Percentiles rank a stretch among this genome's conserved stretches.
Evolutionary conservation across 345 rosid genomes (phyloP).

Genomic region (Brassica juncea): DNA sequence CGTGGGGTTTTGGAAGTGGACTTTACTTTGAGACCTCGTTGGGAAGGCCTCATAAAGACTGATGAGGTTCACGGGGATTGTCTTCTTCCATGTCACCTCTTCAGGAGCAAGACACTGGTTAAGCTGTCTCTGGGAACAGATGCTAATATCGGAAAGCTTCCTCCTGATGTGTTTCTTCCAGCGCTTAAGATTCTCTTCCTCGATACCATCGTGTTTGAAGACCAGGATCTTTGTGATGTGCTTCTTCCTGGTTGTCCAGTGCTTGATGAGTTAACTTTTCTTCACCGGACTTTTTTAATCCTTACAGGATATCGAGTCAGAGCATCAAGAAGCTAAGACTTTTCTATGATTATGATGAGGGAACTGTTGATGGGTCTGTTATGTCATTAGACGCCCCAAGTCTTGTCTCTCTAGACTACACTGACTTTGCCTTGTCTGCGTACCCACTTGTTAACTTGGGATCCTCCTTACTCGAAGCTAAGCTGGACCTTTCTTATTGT

Average conservation of each 20-base stretch:
- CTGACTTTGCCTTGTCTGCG: background rate
- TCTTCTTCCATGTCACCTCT: background rate
- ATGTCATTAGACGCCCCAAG: background rate
- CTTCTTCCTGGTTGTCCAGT: slow-evolving; percentile 13
- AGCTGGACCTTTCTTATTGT: background rate
- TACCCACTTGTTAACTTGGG: slow-evolving; percentile 1
- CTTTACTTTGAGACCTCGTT: background rate
- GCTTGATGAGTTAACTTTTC: slow-evolving; percentile 13
- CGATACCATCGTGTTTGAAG: background rate
- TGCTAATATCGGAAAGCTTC: background rate
- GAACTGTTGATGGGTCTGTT: accelerated
- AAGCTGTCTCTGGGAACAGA: slow-evolving; percentile 5
- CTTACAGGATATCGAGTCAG: background rate
- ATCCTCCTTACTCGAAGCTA: slow-evolving; percentile 11
- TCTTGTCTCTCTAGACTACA: background rate
- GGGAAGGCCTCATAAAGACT: background rate
- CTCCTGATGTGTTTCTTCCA: background rate
- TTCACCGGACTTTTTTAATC: background rate
- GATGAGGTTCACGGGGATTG: background rate
- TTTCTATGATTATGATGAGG: background rate
- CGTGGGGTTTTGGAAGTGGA: slow-evolving; percentile 1
- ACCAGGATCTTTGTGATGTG: background rate
- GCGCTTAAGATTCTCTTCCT: slow-evolving; percentile 21
- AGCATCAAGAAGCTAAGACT: slow-evolving; percentile 11
- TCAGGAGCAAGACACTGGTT: slow-evolving; percentile 10